Evolutionary conservation across 768 basidiomycete species (phyloP).

Genomic region (Dendrothele bispora): DNA sequence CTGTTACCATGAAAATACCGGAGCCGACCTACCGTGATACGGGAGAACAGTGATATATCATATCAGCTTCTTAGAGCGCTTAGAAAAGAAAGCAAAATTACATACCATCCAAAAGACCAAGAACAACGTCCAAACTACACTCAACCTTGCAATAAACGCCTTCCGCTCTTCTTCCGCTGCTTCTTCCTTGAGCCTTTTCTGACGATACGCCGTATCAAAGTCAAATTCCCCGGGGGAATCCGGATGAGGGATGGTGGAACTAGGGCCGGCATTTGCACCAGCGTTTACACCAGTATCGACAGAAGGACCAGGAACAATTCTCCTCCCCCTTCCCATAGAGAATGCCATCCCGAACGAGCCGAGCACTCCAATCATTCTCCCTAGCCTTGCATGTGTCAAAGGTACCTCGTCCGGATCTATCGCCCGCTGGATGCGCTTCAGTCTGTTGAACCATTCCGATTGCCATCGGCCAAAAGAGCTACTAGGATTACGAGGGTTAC

Average conservation of each 20-base stretch:
- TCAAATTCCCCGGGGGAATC: too few species aligned
- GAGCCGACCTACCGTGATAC: too few species aligned
- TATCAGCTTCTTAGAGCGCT: too few species aligned
- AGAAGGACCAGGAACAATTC: not conserved
- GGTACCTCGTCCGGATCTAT: slow-evolving; percentile 22
- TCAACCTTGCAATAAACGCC: slow-evolving; percentile 57
- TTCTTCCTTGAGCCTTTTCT: too few species aligned
- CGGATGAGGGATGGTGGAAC: too few species aligned
- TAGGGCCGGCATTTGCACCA: slow-evolving; percentile 2
- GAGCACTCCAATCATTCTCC: slow-evolving; percentile 56
- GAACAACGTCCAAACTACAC: slow-evolving; percentile 60
- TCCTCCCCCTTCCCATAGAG: not conserved
- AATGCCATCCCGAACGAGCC: slow-evolving; percentile 37
- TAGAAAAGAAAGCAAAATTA: slow-evolving; percentile 1
- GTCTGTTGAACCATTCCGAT: not conserved
- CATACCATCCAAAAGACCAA: slow-evolving; percentile 77
- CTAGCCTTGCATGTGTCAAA: slow-evolving; percentile 57
- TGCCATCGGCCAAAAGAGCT: not conserved
- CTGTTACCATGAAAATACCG: slow-evolving; percentile 66
- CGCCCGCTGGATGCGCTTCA: slow-evolving; percentile 3
- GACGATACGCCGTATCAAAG: too few species aligned
- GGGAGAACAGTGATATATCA: not conserved
- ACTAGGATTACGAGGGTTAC: not conserved
- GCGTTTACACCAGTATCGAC: slow-evolving; percentile 6
- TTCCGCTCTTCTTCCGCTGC: slow-evolving; percentile 48